phyloP scores from a whole-genome alignment of 2,329 filamentous ascomycete genomes.

The Trichoderma atrobrunneum region DNA sequence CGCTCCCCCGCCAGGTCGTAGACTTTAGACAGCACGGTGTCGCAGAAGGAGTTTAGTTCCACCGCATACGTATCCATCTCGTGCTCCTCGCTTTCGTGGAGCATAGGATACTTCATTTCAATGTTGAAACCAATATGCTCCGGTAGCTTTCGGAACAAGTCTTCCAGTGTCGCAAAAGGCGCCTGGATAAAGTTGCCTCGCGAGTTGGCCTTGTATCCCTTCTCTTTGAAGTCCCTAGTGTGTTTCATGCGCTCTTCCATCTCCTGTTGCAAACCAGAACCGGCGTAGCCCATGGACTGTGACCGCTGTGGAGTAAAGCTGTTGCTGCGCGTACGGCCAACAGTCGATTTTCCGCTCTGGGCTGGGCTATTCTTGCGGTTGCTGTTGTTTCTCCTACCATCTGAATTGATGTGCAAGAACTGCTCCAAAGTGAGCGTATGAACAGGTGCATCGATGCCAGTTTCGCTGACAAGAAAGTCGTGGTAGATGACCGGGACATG shows the following conservation, averaged over 20 bases:
- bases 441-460: conserved; percentile 92
- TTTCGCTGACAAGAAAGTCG: conserved; percentile 96
- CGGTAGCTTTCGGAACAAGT: conserved; percentile 83
- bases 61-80: conserved; percentile 97
- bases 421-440: conserved; percentile 94
- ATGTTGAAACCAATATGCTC: conserved; percentile 92
- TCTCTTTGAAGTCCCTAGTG: conserved; percentile 88
- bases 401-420: conserved; percentile 81
- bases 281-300: conserved; percentile 53
- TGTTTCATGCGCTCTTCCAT: conserved; percentile 90
- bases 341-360: background rate
- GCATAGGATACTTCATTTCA: conserved; percentile 98
- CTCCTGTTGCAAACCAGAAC: conserved; percentile 34
- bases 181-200: conserved; percentile 94
- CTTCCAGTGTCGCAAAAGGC: conserved; percentile 91
- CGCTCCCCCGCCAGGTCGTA: conserved; percentile 79
- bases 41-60: conserved; percentile 94
- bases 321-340: conserved; percentile 34
- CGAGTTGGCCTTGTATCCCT: conserved; percentile 94
- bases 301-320: conserved; percentile 48
- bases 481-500: conserved; percentile 98
- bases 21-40: conserved; percentile 85
- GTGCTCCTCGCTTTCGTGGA: conserved; percentile 90
- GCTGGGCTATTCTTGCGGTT: conserved; percentile 20
- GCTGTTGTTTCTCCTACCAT: conserved; percentile 35